Percentiles rank a stretch among this genome's conserved stretches.
phyloP scores from a whole-genome alignment of 208 protist species.

The Crithidia bombi region DNA sequence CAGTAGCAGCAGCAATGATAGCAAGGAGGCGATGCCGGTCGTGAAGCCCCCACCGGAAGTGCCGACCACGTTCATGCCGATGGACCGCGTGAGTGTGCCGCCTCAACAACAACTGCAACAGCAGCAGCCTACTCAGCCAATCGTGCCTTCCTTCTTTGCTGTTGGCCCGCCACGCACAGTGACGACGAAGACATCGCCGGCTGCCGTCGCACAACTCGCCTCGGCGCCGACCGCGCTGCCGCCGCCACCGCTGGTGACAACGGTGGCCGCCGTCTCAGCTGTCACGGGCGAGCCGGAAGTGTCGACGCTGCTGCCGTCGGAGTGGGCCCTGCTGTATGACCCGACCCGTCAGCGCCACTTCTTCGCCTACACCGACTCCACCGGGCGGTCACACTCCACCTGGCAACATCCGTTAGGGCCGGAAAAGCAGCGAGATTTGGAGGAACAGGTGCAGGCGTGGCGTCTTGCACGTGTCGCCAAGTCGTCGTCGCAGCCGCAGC shows the following conservation, averaged over 20 bases:
- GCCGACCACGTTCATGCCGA: constrained; percentile 15
- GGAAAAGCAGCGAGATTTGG: constrained; percentile 54
- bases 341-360: constrained; percentile 54
- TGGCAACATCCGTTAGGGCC: constrained; percentile 72
- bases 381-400: constrained; percentile 39
- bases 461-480: constrained; percentile 8
- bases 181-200: constrained; percentile 31
- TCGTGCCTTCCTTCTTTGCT: constrained; percentile 20
- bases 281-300: constrained; percentile 45
- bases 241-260: constrained; percentile 9
- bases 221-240: constrained; percentile 23
- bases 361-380: constrained; percentile 58
- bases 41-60: constrained; percentile 18
- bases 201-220: constrained; percentile 20
- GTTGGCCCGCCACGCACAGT: constrained; percentile 14
- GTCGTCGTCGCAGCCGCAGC: background rate
- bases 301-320: constrained; percentile 54
- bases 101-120: constrained; percentile 2
- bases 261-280: background rate
- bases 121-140: background rate
- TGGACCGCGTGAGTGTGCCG: constrained; percentile 15
- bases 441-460: constrained; percentile 36
- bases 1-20: background rate
- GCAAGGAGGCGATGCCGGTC: too few relatives aligned
- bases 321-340: constrained; percentile 70